Evolutionary conservation across 2,329 filamentous ascomycete genomes (phyloP).

Genomic region (Aureobasidium sp.): DNA sequence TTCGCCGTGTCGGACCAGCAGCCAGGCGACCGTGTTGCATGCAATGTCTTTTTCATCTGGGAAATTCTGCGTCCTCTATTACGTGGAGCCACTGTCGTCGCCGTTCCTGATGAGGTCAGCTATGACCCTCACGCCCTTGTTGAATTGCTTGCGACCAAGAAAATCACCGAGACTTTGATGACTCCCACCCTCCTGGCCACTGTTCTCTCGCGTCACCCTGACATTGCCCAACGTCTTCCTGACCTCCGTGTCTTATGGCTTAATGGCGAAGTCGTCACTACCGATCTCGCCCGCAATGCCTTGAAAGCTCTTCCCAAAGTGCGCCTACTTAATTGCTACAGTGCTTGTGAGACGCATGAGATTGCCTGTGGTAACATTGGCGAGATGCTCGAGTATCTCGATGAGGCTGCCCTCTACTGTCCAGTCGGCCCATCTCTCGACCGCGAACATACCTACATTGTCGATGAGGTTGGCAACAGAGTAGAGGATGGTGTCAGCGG

Average conservation of each 20-base stretch:
- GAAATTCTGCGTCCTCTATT: conserved; percentile 71
- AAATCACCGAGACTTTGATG: conserved; percentile 74
- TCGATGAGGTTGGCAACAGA: conserved; percentile 59
- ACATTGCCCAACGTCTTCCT: conserved; percentile 55
- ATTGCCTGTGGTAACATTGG: conserved; percentile 68
- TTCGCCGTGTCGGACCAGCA: conserved; percentile 61
- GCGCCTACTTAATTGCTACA: conserved; percentile 71
- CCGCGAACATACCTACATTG: conserved; percentile 60
- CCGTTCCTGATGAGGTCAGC: conserved; percentile 66
- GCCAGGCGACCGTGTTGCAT: conserved; percentile 71
- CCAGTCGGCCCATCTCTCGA: conserved; percentile 65
- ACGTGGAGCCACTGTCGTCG: conserved; percentile 66
- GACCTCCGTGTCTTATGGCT: conserved; percentile 65
- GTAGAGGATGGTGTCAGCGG: conserved; percentile 56
- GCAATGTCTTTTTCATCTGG: conserved; percentile 84
- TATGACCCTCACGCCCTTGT: conserved; percentile 70
- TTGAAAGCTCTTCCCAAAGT: conserved; percentile 59
- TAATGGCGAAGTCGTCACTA: conserved; percentile 75
- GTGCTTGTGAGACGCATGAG: conserved; percentile 74
- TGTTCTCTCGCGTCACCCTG: conserved; percentile 60
- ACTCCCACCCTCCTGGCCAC: conserved; percentile 71
- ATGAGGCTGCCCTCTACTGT: conserved; percentile 58
- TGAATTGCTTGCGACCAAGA: conserved; percentile 56
- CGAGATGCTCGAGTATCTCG: conserved; percentile 48
- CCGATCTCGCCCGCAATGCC: conserved; percentile 62